These are phyloP conservation scores for Teratosphaeria pseudoeucalypti DNA, from an alignment of 2,329 filamentous ascomycete species.

Conservation along the genomic window DNA sequence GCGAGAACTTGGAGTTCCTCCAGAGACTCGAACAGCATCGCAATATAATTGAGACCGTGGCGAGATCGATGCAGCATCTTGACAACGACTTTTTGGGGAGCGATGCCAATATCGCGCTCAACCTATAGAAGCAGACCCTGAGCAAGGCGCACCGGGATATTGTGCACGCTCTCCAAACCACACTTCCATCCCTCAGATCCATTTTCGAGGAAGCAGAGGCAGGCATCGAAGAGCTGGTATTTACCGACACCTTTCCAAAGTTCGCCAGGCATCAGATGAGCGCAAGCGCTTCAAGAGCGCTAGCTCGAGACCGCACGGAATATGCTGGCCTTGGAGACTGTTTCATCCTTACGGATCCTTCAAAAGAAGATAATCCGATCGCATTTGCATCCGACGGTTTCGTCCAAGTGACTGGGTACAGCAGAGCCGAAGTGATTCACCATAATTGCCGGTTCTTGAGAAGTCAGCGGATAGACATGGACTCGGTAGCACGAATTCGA, in stretches of 20 bases:
- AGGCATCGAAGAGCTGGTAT: constrained; percentile 8
- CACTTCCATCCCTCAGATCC: constrained; percentile 2
- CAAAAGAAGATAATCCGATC: constrained; percentile 41
- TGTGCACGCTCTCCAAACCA: neutral
- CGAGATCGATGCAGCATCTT: constrained; percentile 3
- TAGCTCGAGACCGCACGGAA: constrained; percentile 31
- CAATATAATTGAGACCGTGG: constrained; percentile 1
- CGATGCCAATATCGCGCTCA: constrained; percentile 3
- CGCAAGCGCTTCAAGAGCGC: constrained; percentile 34
- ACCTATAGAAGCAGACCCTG: constrained; percentile 2
- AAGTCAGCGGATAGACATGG: constrained; percentile 36
- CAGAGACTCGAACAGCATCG: constrained; percentile 3
- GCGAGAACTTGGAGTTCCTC: constrained; percentile 9
- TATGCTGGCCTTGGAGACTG: constrained; percentile 49
- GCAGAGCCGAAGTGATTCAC: constrained; percentile 37
- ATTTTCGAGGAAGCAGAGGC: constrained; percentile 7
- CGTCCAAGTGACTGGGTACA: constrained; percentile 42
- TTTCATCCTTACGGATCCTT: constrained; percentile 48
- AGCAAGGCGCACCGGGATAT: constrained; percentile 2
- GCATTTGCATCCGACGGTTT: constrained; percentile 43
- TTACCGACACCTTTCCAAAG: constrained; percentile 38
- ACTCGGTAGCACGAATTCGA: constrained; percentile 33
- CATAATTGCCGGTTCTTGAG: constrained; percentile 44
- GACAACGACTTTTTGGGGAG: constrained; percentile 6
- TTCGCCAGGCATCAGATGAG: constrained; percentile 46